Evolutionary conservation across 257 asterid genomes (phyloP).

Genomic region (Solanum pinnatisectum): DNA sequence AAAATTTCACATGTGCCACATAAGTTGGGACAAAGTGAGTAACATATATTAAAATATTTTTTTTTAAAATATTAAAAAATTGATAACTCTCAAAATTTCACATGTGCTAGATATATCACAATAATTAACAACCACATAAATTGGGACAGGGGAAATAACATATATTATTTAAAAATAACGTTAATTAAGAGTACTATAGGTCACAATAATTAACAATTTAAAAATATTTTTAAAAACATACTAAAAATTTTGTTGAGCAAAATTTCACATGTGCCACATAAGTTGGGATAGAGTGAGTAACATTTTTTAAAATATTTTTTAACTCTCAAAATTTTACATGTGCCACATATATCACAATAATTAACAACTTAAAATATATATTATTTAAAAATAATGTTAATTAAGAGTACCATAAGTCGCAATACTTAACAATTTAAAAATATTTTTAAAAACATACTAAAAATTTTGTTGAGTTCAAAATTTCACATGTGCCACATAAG

Average conservation of each 20-base stretch:
- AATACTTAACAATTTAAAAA: too few species aligned
- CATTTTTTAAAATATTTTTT: background rate
- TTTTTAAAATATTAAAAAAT: too few species aligned
- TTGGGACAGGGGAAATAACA: background rate
- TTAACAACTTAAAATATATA: background rate
- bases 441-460: too few species aligned
- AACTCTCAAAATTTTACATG: background rate
- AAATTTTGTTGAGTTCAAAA: too few species aligned
- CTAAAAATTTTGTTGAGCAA: background rate
- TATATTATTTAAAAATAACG: too few species aligned
- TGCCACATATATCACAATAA: background rate
- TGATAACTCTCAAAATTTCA: background rate
- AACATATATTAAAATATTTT: too few species aligned
- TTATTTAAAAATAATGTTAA: too few species aligned
- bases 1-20: background rate
- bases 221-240: background rate
- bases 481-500: background rate
- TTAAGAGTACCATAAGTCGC: too few species aligned
- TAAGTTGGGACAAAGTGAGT: background rate
- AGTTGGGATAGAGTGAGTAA: background rate
- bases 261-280: background rate
- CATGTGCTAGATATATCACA: background rate
- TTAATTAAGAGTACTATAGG: background rate
- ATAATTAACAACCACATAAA: background rate
- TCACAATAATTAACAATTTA: background rate